Base-by-base conservation (phyloP, 73 alveolate genomes). In the Paraurostyla sp. region DNA sequence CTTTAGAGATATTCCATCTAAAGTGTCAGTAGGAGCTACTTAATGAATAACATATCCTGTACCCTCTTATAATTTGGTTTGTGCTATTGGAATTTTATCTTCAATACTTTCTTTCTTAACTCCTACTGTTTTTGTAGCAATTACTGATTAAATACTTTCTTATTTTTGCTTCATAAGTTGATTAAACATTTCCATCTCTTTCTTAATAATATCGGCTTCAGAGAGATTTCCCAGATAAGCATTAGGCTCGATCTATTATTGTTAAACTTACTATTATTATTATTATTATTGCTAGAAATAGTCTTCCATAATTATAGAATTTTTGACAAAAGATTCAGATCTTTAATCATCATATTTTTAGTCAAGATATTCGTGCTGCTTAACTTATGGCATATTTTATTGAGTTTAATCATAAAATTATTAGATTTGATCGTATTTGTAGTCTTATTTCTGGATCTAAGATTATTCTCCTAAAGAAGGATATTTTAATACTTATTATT, bases 11-110 rank as follows among this genome's bases (percentile, higher is more conserved):
- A 90, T 42, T 15, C 90, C 86, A 20, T 71, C 95, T 0, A 90
- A 78, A 27, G 95, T 90, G 40, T 90, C 95, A 41, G 29, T 82
- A 13, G 73, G 80, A 23, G 76, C 13, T 18, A 89, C 82, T 29
- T 76, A 43, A 65, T 89, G 91, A 46, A 89, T 30, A 23, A 50
- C 48, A 30, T 73, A 73, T 16, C 41, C 41, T 6, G 58, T 13
- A 6, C 58, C 82, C 9, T 29, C 6, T 11, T 22, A 2, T 15
- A 16, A 22, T 1, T 65, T 65, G 16, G 32, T 15, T 15, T 56
- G 82, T 35, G 58, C 59, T 15, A 11, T 65, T 38, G 1, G 36
- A 23, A 65, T 15, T 15, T 7, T 16, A 0, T 65, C 82, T 38
- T 65, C 82, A 65, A 65, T 38, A 30, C 58, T 65, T 23, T 65